Percentiles rank a stretch among this genome's conserved stretches.
Evolutionary conservation across 108 stramenopile genomes (phyloP).

Genomic region (Epithemia pelagica): DNA sequence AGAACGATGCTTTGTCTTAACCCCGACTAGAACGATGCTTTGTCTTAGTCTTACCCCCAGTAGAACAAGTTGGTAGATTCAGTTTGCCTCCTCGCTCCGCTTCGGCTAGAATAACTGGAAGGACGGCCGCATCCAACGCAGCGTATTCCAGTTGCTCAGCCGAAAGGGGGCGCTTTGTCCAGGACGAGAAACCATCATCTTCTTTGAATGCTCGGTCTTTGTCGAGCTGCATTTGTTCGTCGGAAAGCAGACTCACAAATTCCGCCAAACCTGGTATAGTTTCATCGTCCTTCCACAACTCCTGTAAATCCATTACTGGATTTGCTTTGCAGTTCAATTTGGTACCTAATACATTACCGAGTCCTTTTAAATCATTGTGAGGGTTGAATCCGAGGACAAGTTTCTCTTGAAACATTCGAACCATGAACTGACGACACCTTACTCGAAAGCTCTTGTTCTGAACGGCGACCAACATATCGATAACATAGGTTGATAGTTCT

Average conservation of each 20-base stretch:
- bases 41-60: too few relatives aligned
- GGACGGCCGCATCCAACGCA: slow-evolving; percentile 37
- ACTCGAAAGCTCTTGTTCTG: neutral
- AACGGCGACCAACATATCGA: neutral
- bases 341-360: neutral
- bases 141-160: slow-evolving; percentile 37
- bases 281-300: neutral
- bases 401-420: neutral
- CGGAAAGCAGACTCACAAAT: neutral
- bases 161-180: slow-evolving; percentile 31
- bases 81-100: slow-evolving; percentile 3
- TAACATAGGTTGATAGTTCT: neutral
- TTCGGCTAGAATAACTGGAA: slow-evolving; percentile 24
- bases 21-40: too few relatives aligned
- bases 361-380: neutral
- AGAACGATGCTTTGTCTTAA: too few relatives aligned
- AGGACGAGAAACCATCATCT: slow-evolving; percentile 2
- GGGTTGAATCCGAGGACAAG: neutral
- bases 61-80: too few relatives aligned
- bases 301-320: neutral
- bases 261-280: neutral
- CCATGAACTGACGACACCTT: neutral
- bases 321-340: neutral
- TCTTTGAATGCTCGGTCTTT: neutral
- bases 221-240: neutral